Base-by-base conservation (phyloP, 345 rosid genomes). In the Physaria fendleri region DNA sequence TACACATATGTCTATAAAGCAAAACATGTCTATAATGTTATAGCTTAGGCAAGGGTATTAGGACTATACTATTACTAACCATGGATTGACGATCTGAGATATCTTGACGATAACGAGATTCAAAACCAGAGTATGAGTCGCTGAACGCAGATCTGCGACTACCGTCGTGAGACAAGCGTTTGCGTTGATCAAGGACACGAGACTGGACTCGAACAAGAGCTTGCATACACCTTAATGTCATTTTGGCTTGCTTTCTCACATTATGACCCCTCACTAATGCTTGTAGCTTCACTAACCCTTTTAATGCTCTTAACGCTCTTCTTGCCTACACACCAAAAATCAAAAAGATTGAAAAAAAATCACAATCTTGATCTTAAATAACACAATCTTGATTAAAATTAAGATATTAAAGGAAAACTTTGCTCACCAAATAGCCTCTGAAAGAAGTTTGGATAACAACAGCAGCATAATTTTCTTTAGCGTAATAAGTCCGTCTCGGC, bases 151-250 rank as follows among this genome's bases (percentile, higher is more conserved):
- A 85, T 71, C 76, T 81, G 44, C 86, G 70, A 67, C 77, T 78
- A 22, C 90, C 90, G 17, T 88, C 87, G 28, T 82, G 90, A 6
- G 90, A 83, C 50, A 79, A 82, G 71, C 85, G 77, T 39, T 76
- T 64, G 23, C 96, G 81, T 56, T 88, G 93, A 75, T 85, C 86
- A 46, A 82, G 82, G 22, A 85, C 84, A 18, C 90, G 80, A 30
- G 92, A 69, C 47, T 87, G 89, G 28, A 87, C 95, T 47, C 93
- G 78, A 55, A 85, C 92, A 54, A 87, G 81, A 57, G 92, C 92
- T 76, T 87, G 95, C 95, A 87, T 87, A 80, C 92, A 87, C 42
- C 80, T 65, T 38, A 87, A 69, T 0, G 95, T 87, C 90, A 78
- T 85, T 59, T 85, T 87, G 20, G 92, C 90, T 77, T 85, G 95